Conservation (phyloP, 176 grass and related monocot species). For the Oryza punctata region DNA sequence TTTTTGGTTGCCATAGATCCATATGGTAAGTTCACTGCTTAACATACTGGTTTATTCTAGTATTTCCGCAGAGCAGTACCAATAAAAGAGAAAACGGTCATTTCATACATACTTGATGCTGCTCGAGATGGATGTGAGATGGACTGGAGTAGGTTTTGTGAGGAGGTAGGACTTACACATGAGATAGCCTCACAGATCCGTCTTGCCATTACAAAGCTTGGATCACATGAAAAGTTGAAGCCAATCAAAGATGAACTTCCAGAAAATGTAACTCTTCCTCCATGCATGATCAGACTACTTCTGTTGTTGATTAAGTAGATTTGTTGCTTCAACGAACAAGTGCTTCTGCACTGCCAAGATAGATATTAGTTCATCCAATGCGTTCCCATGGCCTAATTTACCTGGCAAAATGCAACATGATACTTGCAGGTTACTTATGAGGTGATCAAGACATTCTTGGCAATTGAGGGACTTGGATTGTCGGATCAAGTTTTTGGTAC, state of each 20-base stretch:
- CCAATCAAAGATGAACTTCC: conserved; percentile 87
- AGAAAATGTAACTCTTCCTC: conserved; percentile 59
- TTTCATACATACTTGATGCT: conserved; percentile 82
- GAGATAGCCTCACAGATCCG: conserved; percentile 71
- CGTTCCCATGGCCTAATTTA: background rate
- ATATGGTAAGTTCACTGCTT: conserved; percentile 23
- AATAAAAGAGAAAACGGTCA: conserved; percentile 86
- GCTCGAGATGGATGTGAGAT: conserved; percentile 73
- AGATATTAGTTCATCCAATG: conserved; percentile 13
- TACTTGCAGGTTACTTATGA: conserved; percentile 75
- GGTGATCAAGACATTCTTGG: conserved; percentile 68
- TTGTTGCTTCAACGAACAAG: conserved; percentile 10
- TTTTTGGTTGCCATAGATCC: conserved; percentile 25
- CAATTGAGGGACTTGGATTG: conserved; percentile 56
- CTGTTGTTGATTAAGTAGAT: conserved; percentile 21
- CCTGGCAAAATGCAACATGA: conserved; percentile 18
- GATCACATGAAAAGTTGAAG: conserved; percentile 66
- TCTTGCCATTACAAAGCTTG: conserved; percentile 70
- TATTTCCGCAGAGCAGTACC: conserved; percentile 66
- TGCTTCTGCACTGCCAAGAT: conserved; percentile 7
- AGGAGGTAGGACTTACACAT: conserved; percentile 60
- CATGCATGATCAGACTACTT: background rate
- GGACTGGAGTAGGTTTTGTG: conserved; percentile 80
- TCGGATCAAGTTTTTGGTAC: conserved; percentile 53
- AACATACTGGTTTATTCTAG: conserved; percentile 44